Base-by-base conservation (phyloP, 345 rosid genomes). In the Mallotus nudiflorus region DNA sequence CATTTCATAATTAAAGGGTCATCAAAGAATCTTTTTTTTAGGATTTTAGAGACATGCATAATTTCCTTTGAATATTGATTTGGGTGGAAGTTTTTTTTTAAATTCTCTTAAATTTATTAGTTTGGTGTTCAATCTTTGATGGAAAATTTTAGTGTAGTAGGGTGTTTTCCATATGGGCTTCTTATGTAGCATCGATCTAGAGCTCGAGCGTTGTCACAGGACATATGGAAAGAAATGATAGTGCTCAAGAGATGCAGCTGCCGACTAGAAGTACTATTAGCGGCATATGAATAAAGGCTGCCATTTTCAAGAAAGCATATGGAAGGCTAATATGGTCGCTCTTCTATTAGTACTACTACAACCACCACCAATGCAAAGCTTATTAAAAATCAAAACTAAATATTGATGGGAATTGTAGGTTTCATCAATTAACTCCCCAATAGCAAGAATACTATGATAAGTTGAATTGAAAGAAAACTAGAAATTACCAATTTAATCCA, bases 251-350 rank as follows among this genome's bases (percentile, higher is more conserved):
- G 93, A 90, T 51, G 96, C 96, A n/a, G 93, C 86, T 75, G 83
- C 90, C 20, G 93, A 88, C 66, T 91, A 88, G 70, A 90, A 90
- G 66, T 90, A 90, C 70, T 90, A 93, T 68, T 93, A 90, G 73
- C 82, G 96, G 82, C 96, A 90, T 77, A 84, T 90, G 53, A 90
- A 88, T 79, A 85, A 91, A 81, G 93, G 93, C 75, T 91, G 96
- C 71, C 93, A 90, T 73, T 93, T 90, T 90, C 96, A 90, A 90
- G 96, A 90, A 90, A 90, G 96, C 96, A 85, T 86, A 93, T 90
- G 96, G 96, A 90, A 90, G 86, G 79, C 77, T 90, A 86, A 77
- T 66, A 81, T 70, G 42, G 40, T 37, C 51, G 45, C 40, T 79
- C 90, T 27, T 71, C 79, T 62, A 42, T 78, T 46, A 72, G n/a